Evolutionary conservation across 176 grass and related monocot species (phyloP).

Genomic region (Triticum aestivum): DNA sequence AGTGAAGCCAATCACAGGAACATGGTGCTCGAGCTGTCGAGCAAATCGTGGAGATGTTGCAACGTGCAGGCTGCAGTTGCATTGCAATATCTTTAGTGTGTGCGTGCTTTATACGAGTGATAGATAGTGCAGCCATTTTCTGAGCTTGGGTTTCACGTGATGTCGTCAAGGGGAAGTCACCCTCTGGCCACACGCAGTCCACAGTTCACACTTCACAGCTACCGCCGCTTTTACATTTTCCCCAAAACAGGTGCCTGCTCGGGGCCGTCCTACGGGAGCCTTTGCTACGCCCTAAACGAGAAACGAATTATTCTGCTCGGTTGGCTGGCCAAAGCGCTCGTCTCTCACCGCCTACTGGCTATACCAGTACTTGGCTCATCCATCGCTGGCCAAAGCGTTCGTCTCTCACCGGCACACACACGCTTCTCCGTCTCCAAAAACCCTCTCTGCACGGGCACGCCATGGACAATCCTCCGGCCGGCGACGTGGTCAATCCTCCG

Average conservation of each 20-base stretch:
- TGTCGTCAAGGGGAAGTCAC: neutral
- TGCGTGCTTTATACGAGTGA: neutral
- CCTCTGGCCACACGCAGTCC: neutral
- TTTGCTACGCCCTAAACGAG: neutral
- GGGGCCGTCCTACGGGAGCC: no score
- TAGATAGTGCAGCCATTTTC: neutral
- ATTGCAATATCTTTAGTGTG: neutral
- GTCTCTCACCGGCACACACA: neutral
- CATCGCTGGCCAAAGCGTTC: neutral
- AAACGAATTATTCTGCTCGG: neutral
- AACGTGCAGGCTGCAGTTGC: neutral
- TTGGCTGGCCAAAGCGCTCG: neutral
- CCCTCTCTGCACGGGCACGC: neutral
- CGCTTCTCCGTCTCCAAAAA: neutral
- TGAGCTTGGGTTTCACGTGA: neutral
- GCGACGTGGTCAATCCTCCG: neutral
- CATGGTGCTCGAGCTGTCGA: no score
- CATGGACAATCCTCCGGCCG: neutral
- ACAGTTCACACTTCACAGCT: no score
- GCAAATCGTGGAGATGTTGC: no score
- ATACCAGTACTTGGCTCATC: neutral
- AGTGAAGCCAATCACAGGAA: no score
- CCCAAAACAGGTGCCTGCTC: neutral
- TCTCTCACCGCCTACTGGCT: neutral
- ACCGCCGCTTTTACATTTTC: neutral